Evolutionary conservation across 768 basidiomycete genomes (phyloP).

Genomic region (Mrakia gelida): DNA sequence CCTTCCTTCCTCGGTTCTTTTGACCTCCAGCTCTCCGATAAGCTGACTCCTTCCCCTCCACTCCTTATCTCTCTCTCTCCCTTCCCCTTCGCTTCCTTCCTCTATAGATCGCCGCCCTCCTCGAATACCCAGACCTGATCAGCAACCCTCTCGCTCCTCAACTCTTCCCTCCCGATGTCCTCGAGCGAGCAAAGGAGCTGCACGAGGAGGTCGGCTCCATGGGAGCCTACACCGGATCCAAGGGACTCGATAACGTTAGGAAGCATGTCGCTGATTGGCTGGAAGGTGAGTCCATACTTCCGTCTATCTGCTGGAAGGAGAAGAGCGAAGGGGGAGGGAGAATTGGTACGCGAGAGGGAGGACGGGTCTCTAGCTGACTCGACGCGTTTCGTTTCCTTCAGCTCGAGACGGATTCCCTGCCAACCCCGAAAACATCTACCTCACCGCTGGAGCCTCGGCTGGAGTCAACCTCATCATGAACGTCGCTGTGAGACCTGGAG

Average conservation of each 20-base stretch:
- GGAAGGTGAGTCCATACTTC: conserved; percentile 53
- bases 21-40: too few relatives aligned
- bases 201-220: conserved; percentile 79
- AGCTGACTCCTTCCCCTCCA: not conserved
- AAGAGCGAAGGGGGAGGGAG: not conserved
- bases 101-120: conserved; percentile 73
- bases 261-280: conserved; percentile 86
- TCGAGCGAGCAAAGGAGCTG: conserved; percentile 76
- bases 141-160: conserved; percentile 59
- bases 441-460: conserved; percentile 88
- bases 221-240: conserved; percentile 93
- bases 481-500: conserved; percentile 41
- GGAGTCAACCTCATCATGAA: conserved; percentile 63
- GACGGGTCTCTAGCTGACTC: not conserved
- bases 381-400: conserved; percentile 40
- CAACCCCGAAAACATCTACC: conserved; percentile 79
- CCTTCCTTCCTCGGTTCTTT: not conserved
- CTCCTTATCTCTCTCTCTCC: not conserved
- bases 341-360: too few relatives aligned
- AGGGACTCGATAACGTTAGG: conserved; percentile 84
- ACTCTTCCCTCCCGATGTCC: conserved; percentile 79
- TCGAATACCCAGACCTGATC: conserved; percentile 84
- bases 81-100: not conserved
- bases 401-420: conserved; percentile 87
- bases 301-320: not conserved